These are phyloP conservation scores for Fusarium fracticaudum DNA, from an alignment of 2,329 filamentous ascomycete genomes.

Conservation along the genomic window DNA sequence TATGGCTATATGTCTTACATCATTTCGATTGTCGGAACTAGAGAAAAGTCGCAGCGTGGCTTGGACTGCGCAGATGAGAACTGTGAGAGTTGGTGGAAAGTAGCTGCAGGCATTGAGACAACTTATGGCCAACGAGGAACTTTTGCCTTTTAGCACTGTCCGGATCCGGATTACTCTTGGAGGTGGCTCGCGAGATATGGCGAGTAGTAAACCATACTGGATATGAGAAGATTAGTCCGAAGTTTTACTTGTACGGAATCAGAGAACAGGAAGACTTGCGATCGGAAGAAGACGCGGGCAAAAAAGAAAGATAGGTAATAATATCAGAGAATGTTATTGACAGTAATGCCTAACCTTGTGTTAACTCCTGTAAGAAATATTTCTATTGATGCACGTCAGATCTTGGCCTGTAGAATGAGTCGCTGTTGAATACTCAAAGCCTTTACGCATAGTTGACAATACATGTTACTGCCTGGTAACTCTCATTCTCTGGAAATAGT, in stretches of 20 bases:
- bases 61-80: not conserved
- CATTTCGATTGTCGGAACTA: rapidly evolving
- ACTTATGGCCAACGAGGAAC: not conserved
- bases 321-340: not conserved
- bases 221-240: not conserved
- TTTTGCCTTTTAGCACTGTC: not conserved
- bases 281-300: not conserved
- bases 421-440: not conserved
- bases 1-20: rapidly evolving
- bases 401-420: too few relatives aligned
- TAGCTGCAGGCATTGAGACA: rapidly evolving
- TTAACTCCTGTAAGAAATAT: too few relatives aligned
- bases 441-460: rapidly evolving
- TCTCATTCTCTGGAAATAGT: too few relatives aligned
- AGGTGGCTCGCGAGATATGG: not conserved
- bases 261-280: too few relatives aligned
- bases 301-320: not conserved
- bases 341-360: too few relatives aligned
- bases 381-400: too few relatives aligned
- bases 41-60: not conserved
- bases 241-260: not conserved
- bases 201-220: not conserved
- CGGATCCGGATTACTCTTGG: not conserved
- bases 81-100: not conserved
- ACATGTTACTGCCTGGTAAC: too few relatives aligned